phyloP scores from a whole-genome alignment of 2,329 filamentous ascomycete genomes.

The Scedosporium apiospermum region DNA sequence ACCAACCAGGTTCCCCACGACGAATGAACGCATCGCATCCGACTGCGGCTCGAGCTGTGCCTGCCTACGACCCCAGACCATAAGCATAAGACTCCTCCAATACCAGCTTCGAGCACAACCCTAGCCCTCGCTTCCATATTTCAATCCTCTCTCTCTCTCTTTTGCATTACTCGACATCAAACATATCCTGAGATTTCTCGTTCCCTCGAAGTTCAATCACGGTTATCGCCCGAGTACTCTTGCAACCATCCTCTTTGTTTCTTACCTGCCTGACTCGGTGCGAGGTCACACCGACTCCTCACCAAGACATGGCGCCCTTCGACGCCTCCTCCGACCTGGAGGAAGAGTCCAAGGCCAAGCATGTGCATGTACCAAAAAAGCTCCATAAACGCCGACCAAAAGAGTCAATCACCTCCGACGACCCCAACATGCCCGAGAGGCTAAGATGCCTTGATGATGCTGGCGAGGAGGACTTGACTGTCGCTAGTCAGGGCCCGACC shows the following conservation, averaged over 20 bases:
- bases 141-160: too few species aligned
- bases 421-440: slow-evolving; percentile 40
- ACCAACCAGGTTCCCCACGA: not conserved
- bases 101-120: not conserved
- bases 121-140: not conserved
- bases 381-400: slow-evolving; percentile 3
- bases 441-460: slow-evolving; percentile 40
- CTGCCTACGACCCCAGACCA: not conserved
- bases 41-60: not conserved
- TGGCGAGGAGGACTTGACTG: slow-evolving; percentile 37
- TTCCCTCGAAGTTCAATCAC: not conserved
- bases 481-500: slow-evolving; percentile 32
- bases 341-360: not conserved
- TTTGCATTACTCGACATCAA: too few species aligned
- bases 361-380: slow-evolving; percentile 4
- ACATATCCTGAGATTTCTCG: not conserved
- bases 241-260: not conserved
- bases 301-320: slow-evolving; percentile 1
- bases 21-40: not conserved
- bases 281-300: not conserved
- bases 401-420: not conserved
- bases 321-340: not conserved
- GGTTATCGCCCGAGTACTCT: not conserved
- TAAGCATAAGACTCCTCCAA: not conserved
- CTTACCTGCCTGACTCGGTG: not conserved